These are phyloP conservation scores for Phoma sp. DNA, from an alignment of 2,329 filamentous ascomycete species.

Conservation along the genomic window DNA sequence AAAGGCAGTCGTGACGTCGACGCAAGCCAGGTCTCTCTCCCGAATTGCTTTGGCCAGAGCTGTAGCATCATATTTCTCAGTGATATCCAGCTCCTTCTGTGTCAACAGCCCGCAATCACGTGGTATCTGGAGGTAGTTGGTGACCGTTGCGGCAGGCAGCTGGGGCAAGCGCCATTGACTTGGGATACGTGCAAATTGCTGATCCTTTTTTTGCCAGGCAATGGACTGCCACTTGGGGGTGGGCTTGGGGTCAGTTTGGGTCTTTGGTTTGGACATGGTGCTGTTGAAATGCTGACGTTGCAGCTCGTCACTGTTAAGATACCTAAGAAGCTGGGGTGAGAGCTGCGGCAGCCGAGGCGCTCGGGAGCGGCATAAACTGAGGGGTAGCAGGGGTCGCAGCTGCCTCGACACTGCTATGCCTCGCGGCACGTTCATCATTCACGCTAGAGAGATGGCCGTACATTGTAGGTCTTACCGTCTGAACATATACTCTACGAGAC, in stretches of 20 bases:
- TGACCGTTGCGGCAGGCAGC: conserved; percentile 27
- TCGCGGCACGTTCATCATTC: neutral
- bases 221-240: conserved; percentile 48
- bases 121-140: conserved; percentile 54
- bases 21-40: conserved; percentile 41
- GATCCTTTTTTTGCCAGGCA: conserved; percentile 51
- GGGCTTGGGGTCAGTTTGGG: conserved; percentile 10
- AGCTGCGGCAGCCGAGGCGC: conserved; percentile 6
- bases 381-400: conserved; percentile 14
- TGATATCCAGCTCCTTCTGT: conserved; percentile 60
- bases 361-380: conserved; percentile 17
- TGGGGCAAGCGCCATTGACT: conserved; percentile 50
- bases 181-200: conserved; percentile 52
- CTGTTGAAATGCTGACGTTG: neutral
- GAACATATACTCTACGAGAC: neutral
- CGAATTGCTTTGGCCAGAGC: conserved; percentile 46
- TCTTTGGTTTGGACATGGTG: conserved; percentile 23
- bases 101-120: conserved; percentile 60
- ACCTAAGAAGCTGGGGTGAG: conserved; percentile 1
- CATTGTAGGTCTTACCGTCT: neutral
- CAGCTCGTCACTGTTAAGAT: conserved; percentile 1
- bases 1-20: conserved; percentile 51
- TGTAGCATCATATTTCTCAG: conserved; percentile 59
- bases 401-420: neutral
- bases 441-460: neutral